Conservation (phyloP, 2,329 filamentous ascomycete species). For the Sporothrix brasiliensis region DNA sequence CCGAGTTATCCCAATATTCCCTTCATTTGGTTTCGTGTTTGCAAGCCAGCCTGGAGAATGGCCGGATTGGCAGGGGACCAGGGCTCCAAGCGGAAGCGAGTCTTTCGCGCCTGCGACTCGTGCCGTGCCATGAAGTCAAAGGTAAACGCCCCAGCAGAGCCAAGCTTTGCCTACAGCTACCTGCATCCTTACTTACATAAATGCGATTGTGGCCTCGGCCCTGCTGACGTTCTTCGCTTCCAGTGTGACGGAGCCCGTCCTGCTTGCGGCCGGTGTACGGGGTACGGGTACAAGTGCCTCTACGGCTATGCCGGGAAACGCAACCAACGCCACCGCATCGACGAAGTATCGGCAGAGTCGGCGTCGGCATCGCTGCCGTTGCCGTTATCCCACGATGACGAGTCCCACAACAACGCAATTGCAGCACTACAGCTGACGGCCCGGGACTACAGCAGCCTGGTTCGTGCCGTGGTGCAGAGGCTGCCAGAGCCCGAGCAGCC, state of each 20-base stretch:
- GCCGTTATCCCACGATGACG: neutral
- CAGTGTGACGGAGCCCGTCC: slow-evolving; percentile 38
- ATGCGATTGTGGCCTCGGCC: neutral
- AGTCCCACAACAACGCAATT: neutral
- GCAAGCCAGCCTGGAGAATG: neutral
- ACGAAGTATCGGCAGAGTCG: neutral
- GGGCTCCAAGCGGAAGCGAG: slow-evolving; percentile 35
- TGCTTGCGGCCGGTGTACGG: slow-evolving; percentile 38
- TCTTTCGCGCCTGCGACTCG: slow-evolving; percentile 39
- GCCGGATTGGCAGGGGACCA: slow-evolving; percentile 20
- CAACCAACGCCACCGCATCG: slow-evolving; percentile 22
- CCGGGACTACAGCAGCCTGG: slow-evolving; percentile 28
- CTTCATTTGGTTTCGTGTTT: neutral
- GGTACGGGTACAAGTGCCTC: slow-evolving; percentile 38
- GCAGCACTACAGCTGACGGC: neutral
- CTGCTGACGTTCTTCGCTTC: neutral
- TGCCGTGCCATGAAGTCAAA: slow-evolving; percentile 40
- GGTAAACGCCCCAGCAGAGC: slow-evolving; percentile 18
- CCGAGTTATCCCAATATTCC: slow-evolving; percentile 1
- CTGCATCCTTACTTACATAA: too few species aligned
- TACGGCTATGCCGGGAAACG: slow-evolving; percentile 31
- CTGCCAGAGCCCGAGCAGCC: neutral
- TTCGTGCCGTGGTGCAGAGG: neutral
- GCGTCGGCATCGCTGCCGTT: neutral
- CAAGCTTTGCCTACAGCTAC: too few species aligned